These are phyloP conservation scores for Delonix regia DNA, from an alignment of 306 rosid genomes.

Conservation along the genomic window DNA sequence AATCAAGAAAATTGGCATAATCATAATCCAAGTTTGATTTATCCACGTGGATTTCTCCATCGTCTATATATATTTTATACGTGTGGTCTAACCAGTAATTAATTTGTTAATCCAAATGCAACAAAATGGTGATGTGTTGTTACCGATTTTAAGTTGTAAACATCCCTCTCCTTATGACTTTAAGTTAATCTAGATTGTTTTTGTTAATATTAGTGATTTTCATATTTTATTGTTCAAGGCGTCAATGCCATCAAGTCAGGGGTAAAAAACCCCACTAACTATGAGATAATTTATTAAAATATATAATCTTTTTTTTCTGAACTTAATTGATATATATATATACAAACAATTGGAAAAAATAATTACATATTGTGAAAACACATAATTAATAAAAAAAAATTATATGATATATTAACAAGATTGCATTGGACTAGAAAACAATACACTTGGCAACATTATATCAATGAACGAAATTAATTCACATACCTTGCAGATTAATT, in stretches of 20 bases:
- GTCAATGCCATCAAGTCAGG: neutral
- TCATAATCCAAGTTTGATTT: neutral
- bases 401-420: no score
- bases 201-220: neutral
- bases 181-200: neutral
- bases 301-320: neutral
- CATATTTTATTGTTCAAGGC: neutral
- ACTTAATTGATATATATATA: neutral
- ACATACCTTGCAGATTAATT: neutral
- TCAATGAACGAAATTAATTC: neutral
- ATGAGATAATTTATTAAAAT: neutral
- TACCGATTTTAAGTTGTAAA: neutral
- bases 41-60: neutral
- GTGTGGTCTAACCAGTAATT: no score
- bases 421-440: neutral
- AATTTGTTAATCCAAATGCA: neutral
- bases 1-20: neutral
- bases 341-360: neutral
- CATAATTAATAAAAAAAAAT: neutral
- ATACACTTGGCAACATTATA: neutral
- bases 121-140: neutral
- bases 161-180: no score
- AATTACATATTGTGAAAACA: neutral
- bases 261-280: conserved; percentile 15
- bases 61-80: neutral